These are phyloP conservation scores for Colletotrichum acutatum DNA, from an alignment of 2,329 filamentous ascomycete genomes.

Conservation along the genomic window DNA sequence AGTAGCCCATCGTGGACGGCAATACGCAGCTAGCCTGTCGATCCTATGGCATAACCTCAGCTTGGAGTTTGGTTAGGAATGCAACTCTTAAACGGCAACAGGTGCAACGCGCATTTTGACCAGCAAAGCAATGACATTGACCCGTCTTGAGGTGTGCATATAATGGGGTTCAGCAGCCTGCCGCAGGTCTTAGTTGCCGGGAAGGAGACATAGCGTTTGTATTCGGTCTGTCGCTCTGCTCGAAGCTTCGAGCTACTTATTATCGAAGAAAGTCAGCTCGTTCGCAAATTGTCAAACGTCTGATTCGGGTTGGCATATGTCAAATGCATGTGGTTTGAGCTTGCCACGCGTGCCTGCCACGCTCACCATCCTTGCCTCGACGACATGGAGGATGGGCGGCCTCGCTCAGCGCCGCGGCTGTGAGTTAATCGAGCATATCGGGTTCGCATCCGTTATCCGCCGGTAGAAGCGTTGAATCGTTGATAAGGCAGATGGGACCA, in stretches of 20 bases:
- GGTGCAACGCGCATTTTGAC: too few species aligned
- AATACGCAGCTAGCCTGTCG: too few species aligned
- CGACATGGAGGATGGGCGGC: neutral
- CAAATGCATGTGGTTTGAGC: neutral
- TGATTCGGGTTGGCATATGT: neutral
- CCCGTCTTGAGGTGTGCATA: too few species aligned
- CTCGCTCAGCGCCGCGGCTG: slow-evolving; percentile 13
- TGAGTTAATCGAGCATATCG: slow-evolving; percentile 12
- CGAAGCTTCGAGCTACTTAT: too few species aligned
- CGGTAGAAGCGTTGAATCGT: neutral
- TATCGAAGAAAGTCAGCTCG: neutral
- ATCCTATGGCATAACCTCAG: too few species aligned
- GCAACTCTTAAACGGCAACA: too few species aligned
- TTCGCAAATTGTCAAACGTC: neutral
- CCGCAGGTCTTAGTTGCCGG: too few species aligned
- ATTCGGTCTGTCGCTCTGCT: neutral
- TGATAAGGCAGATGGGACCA: slow-evolving; percentile 7
- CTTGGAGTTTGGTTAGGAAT: too few species aligned
- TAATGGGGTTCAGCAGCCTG: too few species aligned
- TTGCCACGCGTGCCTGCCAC: neutral
- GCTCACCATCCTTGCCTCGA: too few species aligned
- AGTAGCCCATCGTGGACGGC: too few species aligned
- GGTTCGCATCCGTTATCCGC: neutral
- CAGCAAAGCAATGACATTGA: too few species aligned
- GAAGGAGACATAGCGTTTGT: neutral